Conservation (phyloP, 805 yeast genomes). For the Maudiozyma barnettii region DNA sequence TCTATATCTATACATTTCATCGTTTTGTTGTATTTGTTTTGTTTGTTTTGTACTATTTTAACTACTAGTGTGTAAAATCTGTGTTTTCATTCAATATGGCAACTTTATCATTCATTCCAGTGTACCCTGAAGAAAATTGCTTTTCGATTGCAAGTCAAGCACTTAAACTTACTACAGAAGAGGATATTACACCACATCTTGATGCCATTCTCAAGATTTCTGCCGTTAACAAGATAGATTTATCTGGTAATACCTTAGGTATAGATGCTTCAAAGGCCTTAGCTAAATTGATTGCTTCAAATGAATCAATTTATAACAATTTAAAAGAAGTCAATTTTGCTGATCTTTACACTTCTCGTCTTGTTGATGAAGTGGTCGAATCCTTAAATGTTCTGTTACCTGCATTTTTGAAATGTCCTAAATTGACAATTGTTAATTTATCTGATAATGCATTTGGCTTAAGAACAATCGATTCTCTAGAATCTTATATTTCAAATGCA, state of each 20-base stretch:
- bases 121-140: conserved; percentile 36
- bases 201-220: conserved; percentile 39
- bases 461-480: conserved; percentile 86
- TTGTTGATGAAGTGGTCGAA: conserved; percentile 88
- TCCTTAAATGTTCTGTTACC: conserved; percentile 67
- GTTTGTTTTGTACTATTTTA: too few relatives aligned
- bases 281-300: conserved; percentile 42
- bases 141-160: conserved; percentile 68
- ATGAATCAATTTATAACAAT: conserved; percentile 32
- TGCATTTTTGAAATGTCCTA: conserved; percentile 57
- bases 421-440: conserved; percentile 65
- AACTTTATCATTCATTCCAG: conserved; percentile 31
- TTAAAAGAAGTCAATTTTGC: conserved; percentile 71
- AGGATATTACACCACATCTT: conserved; percentile 64
- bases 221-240: conserved; percentile 48
- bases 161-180: conserved; percentile 60
- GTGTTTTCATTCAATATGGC: conserved; percentile 27
- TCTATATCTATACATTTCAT: too few relatives aligned
- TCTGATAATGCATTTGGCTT: conserved; percentile 96
- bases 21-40: too few relatives aligned
- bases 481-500: conserved; percentile 64
- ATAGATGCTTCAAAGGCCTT: conserved; percentile 74
- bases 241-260: conserved; percentile 92
- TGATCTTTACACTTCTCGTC: conserved; percentile 89
- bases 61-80: too few relatives aligned